Evolutionary conservation across 2,329 filamentous ascomycete species (phyloP), one percentile per base, ranked within the genome.

Genomic region (Onygenales sp.): DNA sequence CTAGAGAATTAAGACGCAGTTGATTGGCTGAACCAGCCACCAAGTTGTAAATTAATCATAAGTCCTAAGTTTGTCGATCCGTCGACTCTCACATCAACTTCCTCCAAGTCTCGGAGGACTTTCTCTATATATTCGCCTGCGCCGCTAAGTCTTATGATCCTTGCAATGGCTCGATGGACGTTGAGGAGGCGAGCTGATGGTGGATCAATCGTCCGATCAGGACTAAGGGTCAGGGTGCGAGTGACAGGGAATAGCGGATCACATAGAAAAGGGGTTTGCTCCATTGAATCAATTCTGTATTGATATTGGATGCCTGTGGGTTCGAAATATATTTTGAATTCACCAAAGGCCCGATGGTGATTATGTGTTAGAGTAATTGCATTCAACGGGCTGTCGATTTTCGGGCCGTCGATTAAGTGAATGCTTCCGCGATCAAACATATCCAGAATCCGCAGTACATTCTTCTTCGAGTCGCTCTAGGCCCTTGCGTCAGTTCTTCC

Each of bases 81-180:
- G 45, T 53, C 51, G 10, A 31, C 21, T 27, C 31, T 14, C 11
- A 54, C 52, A 13, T 39, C 21, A n/a, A 36, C 36, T 8, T 52
- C 52, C 36, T 54, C 48, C 48, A 57, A 56, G 54, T 67, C 60
- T 13, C 49, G 52, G 17, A 68, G 59, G 21, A 68, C 54, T 21
- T 52, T 60, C 36, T 68, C 59, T 47, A 69, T 69, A 50, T 68
- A 69, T n/a, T 62, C 60, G 5, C 63, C 65, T 4, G 58, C 60
- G 32, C 54, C 58, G 46, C 60, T 60, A 17, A 63, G 54, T 31
- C 63, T 56, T 31, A 67, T 54, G 47, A 67, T 65, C 54, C 50
- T 56, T 39, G 63, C 58, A 56, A 67, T 64, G 31, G 61, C 61
- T 52, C 54, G 49, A 54, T 66, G 63, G 52, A 66, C 53, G 37